A percentile compares a stretch with the other conserved stretches of the same genome.
These are phyloP conservation scores for Tricholomella constricta DNA, from an alignment of 768 basidiomycete species.

Conservation along the genomic window DNA sequence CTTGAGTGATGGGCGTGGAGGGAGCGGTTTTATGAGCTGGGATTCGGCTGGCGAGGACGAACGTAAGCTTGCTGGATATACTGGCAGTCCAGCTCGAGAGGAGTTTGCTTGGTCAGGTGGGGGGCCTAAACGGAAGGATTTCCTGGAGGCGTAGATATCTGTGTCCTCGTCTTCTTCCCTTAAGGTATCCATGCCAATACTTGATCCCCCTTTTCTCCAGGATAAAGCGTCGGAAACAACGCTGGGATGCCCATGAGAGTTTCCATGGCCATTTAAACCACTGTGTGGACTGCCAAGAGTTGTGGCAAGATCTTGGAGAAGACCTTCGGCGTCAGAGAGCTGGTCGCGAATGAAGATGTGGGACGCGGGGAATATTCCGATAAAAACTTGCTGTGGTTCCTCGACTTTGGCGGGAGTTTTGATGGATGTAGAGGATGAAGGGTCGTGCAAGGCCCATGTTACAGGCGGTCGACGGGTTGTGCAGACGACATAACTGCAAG, in stretches of 20 bases:
- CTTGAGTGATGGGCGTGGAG: slow-evolving; percentile 91
- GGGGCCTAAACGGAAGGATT: slow-evolving; percentile 72
- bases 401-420: slow-evolving; percentile 62
- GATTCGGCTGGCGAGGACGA: slow-evolving; percentile 70
- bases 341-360: slow-evolving; percentile 88
- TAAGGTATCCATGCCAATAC: slow-evolving; percentile 56
- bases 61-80: slow-evolving; percentile 75
- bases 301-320: slow-evolving; percentile 73
- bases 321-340: slow-evolving; percentile 84
- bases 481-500: slow-evolving; percentile 78
- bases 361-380: slow-evolving; percentile 92
- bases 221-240: slow-evolving; percentile 48
- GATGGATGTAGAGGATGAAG: slow-evolving; percentile 46
- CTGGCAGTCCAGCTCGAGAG: slow-evolving; percentile 68
- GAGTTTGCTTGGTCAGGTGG: slow-evolving; percentile 76
- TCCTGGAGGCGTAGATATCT: slow-evolving; percentile 41
- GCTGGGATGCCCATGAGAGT: slow-evolving; percentile 35
- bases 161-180: slow-evolving; percentile 64
- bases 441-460: slow-evolving; percentile 65
- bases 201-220: slow-evolving; percentile 47
- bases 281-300: slow-evolving; percentile 40
- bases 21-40: slow-evolving; percentile 69
- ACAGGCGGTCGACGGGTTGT: slow-evolving; percentile 75
- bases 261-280: slow-evolving; percentile 30
- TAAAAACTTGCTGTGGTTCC: slow-evolving; percentile 85